A percentile compares a stretch with the other conserved stretches of the same genome.
phyloP scores from a whole-genome alignment of 805 yeast genomes.

The Metschnikowia lachancei region DNA sequence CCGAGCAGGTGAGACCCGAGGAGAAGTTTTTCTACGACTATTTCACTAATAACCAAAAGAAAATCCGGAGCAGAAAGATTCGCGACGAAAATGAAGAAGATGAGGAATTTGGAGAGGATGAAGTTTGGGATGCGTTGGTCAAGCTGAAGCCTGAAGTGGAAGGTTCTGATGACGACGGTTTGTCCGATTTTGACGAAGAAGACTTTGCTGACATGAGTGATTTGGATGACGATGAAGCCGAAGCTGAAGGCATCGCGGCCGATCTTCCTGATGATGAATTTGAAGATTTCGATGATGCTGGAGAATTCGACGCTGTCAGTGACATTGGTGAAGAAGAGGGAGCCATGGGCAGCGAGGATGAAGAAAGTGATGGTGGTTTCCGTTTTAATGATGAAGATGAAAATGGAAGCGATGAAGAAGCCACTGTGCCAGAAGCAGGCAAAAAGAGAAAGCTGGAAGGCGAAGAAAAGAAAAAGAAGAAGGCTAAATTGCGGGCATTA shows the following conservation, averaged over 20 bases:
- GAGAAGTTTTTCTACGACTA: slow-evolving; percentile 87
- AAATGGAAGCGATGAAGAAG: slow-evolving; percentile 21
- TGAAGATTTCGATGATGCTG: slow-evolving; percentile 24
- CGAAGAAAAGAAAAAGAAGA: slow-evolving; percentile 40
- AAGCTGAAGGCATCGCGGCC: slow-evolving; percentile 28
- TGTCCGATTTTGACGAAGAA: slow-evolving; percentile 45
- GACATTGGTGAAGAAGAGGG: slow-evolving; percentile 32
- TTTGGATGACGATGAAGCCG: slow-evolving; percentile 29
- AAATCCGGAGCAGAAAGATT: slow-evolving; percentile 25
- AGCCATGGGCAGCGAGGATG: slow-evolving; percentile 20
- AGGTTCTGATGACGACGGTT: slow-evolving; percentile 29
- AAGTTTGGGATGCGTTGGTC: slow-evolving; percentile 78
- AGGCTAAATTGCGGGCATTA: slow-evolving; percentile 57
- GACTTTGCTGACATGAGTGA: slow-evolving; percentile 37
- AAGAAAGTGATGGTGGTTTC: slow-evolving; percentile 1
- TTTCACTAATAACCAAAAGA: slow-evolving; percentile 59
- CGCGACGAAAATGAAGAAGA: slow-evolving; percentile 34
- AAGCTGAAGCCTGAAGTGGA: slow-evolving; percentile 71
- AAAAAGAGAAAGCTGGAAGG: slow-evolving; percentile 31
- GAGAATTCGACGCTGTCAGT: slow-evolving; percentile 27
- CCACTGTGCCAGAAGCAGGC: slow-evolving; percentile 27
- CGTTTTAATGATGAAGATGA: not conserved
- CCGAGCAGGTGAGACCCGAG: slow-evolving; percentile 72
- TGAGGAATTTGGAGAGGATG: slow-evolving; percentile 58
- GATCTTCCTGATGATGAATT: slow-evolving; percentile 4